Evolutionary conservation across 331 rosid genomes (phyloP).

Genomic region (Pyrus hybrid): DNA sequence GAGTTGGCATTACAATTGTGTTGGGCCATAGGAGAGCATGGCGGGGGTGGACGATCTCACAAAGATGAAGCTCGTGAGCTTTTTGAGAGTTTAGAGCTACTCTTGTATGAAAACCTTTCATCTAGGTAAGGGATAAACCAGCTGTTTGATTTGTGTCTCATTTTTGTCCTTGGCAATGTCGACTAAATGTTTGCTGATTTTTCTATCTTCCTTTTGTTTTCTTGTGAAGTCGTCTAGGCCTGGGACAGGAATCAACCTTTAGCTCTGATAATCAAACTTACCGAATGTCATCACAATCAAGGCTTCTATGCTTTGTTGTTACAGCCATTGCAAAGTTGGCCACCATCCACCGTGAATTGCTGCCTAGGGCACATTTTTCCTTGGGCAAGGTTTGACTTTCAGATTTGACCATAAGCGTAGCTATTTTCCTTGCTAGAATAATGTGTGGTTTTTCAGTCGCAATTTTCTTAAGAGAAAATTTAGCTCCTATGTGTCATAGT

Average conservation of each 20-base stretch:
- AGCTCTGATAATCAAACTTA: slow-evolving; percentile 43
- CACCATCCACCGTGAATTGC: slow-evolving; percentile 76
- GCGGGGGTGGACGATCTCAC: slow-evolving; percentile 91
- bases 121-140: slow-evolving; percentile 48
- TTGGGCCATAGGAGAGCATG: slow-evolving; percentile 99
- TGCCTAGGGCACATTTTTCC: slow-evolving; percentile 87
- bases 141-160: slow-evolving; percentile 11
- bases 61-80: slow-evolving; percentile 98
- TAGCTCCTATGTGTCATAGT: not conserved
- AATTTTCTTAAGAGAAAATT: not conserved
- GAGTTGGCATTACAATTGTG: slow-evolving; percentile 93
- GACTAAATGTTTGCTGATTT: slow-evolving; percentile 12
- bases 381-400: slow-evolving; percentile 73
- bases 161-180: not conserved
- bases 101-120: slow-evolving; percentile 87
- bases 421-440: not conserved
- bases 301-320: slow-evolving; percentile 90
- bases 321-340: slow-evolving; percentile 98
- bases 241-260: slow-evolving; percentile 53
- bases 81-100: slow-evolving; percentile 90
- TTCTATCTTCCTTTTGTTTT: not conserved
- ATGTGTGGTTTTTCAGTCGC: not conserved
- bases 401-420: not conserved
- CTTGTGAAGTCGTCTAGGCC: slow-evolving; percentile 69
- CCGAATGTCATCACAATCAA: slow-evolving; percentile 72